Evolutionary conservation across 805 yeast species (phyloP), one percentile per base, ranked within the genome.

Genomic region (Cyberlindnera maritima): DNA sequence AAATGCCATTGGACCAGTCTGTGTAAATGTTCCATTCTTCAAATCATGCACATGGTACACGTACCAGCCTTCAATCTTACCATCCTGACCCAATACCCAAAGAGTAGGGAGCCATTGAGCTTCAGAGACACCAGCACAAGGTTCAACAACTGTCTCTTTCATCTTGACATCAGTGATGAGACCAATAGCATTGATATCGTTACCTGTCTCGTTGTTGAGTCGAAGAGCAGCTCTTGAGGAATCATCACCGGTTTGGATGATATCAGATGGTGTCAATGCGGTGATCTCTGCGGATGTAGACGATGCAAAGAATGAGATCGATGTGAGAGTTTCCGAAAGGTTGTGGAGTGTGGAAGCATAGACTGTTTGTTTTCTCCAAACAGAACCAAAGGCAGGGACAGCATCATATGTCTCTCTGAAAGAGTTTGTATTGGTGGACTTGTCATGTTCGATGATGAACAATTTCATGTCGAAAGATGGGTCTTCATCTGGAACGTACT

Each of bases 171-270:
- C 96, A 6, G 88, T 40, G 0, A 79, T 80, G 11, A 86, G 53
- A 5, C 96, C 96, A 19, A 86, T 68, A 0, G 92, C 81, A 8
- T 85, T 75, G 13, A 85, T 76, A 56, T 88, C 96, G 42, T 76
- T 83, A 39, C 77, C 83, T 1, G 83, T 69, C 2, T 72, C 82
- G 9, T 79, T 83, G 58, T 79, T 79, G 55, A 88, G 69, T 1
- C 96, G 96, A 52, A 88, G 68, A 21, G 80, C 75, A 0, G 96
- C 96, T 41, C 86, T 73, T 56, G 79, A 80, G 4, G 82, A 70
- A 58, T 90, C 97, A 55, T 85, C 85, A 3, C 76, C 63, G 9
- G 82, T 82, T 26, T 67, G 67, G 1, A 83, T 57, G 3, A 69
- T 59, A 17, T 64, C 63, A 0, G 54, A 40, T 1, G 67, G 55